A percentile compares a stretch with the other conserved stretches of the same genome.
These are phyloP conservation scores for Nicotiana attenuata DNA, from an alignment of 257 asterid species.

Conservation along the genomic window DNA sequence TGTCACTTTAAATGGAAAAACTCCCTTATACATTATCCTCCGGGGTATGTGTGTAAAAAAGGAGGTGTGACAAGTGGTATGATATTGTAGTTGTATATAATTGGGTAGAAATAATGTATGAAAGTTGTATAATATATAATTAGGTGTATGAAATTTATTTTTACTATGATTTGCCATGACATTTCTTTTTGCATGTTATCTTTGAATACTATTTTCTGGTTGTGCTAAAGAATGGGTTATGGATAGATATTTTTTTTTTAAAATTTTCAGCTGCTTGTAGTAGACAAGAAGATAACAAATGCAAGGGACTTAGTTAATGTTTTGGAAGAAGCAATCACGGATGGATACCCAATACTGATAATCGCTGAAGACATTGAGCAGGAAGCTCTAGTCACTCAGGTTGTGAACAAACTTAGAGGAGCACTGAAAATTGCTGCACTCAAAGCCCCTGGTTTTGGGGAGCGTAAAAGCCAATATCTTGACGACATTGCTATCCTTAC, in stretches of 20 bases:
- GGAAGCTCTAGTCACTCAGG: constrained; percentile 94
- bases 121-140: too few species aligned
- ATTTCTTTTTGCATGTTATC: background rate
- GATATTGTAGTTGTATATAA: too few species aligned
- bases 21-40: too few species aligned
- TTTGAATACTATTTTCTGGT: background rate
- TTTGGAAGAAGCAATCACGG: constrained; percentile 87
- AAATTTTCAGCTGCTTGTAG: constrained; percentile 56
- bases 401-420: constrained; percentile 91
- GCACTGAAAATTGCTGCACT: constrained; percentile 65
- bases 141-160: too few species aligned
- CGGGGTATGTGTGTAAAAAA: too few species aligned
- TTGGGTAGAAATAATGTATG: too few species aligned
- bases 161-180: constrained; percentile 11
- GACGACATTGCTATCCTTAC: too few species aligned
- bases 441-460: too few species aligned
- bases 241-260: background rate
- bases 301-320: constrained; percentile 79
- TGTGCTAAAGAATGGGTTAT: background rate
- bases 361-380: constrained; percentile 98
- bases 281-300: constrained; percentile 90
- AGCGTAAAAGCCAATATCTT: too few species aligned
- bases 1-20: too few species aligned
- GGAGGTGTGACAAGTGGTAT: too few species aligned
- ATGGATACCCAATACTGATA: constrained; percentile 71